Conservation (phyloP, 208 protist species). For the Crithidia brevicula region DNA sequence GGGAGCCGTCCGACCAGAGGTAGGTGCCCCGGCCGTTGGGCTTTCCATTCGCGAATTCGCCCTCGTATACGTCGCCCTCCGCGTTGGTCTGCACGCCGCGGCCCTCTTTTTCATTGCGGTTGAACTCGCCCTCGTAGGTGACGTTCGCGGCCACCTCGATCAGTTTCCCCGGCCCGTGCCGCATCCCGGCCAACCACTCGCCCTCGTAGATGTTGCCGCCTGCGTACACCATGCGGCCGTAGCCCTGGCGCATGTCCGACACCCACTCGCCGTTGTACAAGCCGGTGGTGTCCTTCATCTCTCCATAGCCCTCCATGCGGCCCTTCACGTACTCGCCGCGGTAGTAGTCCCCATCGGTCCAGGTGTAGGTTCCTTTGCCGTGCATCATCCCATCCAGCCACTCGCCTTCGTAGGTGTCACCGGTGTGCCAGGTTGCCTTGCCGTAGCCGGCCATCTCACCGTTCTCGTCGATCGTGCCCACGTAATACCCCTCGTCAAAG, state of each 20-base stretch:
- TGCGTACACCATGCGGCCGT: conserved; percentile 78
- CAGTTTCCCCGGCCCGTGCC: conserved; percentile 83
- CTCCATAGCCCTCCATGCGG: conserved; percentile 73
- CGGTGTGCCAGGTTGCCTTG: conserved; percentile 74
- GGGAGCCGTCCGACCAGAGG: conserved; percentile 77
- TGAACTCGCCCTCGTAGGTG: conserved; percentile 79
- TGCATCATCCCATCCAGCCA: conserved; percentile 80
- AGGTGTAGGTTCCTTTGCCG: conserved; percentile 77
- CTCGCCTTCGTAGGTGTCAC: conserved; percentile 83
- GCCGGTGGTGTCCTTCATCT: conserved; percentile 80
- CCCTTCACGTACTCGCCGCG: conserved; percentile 66
- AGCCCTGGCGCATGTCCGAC: conserved; percentile 82
- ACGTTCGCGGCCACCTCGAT: conserved; percentile 46
- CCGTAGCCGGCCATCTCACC: conserved; percentile 80
- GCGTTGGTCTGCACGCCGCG: conserved; percentile 74
- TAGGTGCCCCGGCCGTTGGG: conserved; percentile 82
- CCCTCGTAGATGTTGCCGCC: conserved; percentile 87
- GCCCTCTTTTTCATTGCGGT: conserved; percentile 78
- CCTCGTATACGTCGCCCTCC: conserved; percentile 86
- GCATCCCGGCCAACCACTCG: conserved; percentile 84
- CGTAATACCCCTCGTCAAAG: conserved; percentile 82
- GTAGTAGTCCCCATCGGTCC: conserved; percentile 82
- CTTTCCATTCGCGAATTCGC: conserved; percentile 73
- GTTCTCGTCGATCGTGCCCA: conserved; percentile 73
- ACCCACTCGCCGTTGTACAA: conserved; percentile 87